Conservation (phyloP, 306 rosid species). For the Leucaena leucocephala region DNA sequence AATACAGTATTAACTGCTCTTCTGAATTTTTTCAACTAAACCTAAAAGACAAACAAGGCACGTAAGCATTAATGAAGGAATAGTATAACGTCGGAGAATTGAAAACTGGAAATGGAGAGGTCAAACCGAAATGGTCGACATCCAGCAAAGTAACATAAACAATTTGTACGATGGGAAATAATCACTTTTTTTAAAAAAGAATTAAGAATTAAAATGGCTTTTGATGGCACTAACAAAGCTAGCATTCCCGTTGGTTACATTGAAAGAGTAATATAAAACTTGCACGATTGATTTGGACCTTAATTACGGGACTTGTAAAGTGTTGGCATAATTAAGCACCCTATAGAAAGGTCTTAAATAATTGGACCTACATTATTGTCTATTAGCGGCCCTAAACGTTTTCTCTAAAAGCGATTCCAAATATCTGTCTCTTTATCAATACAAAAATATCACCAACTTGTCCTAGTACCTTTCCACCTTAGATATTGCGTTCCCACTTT, state of each 20-base stretch:
- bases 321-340: background rate
- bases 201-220: background rate
- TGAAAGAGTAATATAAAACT: background rate
- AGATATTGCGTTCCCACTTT: background rate
- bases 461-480: background rate
- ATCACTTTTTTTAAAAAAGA: too few species aligned
- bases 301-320: background rate
- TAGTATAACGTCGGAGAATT: too few species aligned
- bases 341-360: background rate
- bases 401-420: background rate
- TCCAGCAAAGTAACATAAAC: too few species aligned
- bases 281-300: background rate
- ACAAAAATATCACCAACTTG: background rate
- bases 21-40: too few species aligned
- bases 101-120: too few species aligned
- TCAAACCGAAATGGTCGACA: too few species aligned
- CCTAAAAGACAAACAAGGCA: too few species aligned
- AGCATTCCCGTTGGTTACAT: background rate
- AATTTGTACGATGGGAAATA: too few species aligned
- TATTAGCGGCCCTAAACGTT: background rate
- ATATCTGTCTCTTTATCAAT: background rate
- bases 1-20: too few species aligned
- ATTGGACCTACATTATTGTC: background rate
- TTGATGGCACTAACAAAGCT: background rate
- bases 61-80: too few species aligned